A percentile compares a stretch with the other conserved stretches of the same genome.
Conservation (phyloP, 2,329 filamentous ascomycete genomes). For the Phialocephala subalpina region DNA sequence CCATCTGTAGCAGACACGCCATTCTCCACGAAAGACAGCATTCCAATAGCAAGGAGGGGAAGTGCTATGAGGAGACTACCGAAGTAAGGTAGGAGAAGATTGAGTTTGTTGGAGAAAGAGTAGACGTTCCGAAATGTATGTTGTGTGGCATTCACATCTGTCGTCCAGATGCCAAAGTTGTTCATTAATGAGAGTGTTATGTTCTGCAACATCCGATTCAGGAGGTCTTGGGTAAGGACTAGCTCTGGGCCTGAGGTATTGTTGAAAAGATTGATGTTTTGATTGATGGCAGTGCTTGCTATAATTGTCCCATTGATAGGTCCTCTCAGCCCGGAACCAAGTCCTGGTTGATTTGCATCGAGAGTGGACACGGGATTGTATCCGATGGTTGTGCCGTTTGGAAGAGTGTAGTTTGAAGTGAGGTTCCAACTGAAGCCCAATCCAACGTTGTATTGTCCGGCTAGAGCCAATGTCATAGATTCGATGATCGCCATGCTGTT, state of each 20-base stretch:
- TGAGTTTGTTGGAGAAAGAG: constrained; percentile 5
- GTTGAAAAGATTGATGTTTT: not conserved
- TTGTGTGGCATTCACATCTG: not conserved
- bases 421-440: not conserved
- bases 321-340: too few species aligned
- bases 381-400: not conserved
- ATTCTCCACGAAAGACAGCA: not conserved
- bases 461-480: constrained; percentile 1
- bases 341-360: too few species aligned
- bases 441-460: not conserved
- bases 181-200: constrained; percentile 17
- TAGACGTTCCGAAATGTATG: constrained; percentile 14
- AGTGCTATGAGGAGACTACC: constrained; percentile 4
- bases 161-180: constrained; percentile 16
- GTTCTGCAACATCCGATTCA: constrained; percentile 22
- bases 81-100: constrained; percentile 19
- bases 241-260: not conserved
- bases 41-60: constrained; percentile 8
- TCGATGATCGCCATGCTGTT: constrained; percentile 10
- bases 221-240: constrained; percentile 16
- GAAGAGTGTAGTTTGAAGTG: not conserved
- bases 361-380: not conserved
- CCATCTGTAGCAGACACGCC: constrained; percentile 19
- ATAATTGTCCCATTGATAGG: constrained; percentile 8
- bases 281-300: not conserved